phyloP scores from a whole-genome alignment of 257 asterid species.

The Solanum medicagineum region DNA sequence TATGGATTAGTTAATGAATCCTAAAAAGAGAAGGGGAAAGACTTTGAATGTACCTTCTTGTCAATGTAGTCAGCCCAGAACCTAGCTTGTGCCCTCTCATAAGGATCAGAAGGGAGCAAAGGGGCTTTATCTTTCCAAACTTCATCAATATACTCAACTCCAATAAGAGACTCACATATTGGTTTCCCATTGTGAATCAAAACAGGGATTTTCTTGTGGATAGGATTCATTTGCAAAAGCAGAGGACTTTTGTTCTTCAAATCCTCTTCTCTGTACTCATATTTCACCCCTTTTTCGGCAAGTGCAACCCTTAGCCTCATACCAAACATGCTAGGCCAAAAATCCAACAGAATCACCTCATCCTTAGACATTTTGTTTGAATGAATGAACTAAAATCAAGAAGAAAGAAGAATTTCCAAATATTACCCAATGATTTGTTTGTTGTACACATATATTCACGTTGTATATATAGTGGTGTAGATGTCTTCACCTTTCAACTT shows the following conservation, averaged over 20 bases:
- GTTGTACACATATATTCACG: too few relatives aligned
- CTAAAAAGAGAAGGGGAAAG: background rate
- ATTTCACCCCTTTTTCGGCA: conserved; percentile 11
- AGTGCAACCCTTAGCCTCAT: conserved; percentile 17
- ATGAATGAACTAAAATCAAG: background rate
- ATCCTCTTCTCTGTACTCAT: conserved; percentile 11
- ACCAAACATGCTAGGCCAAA: conserved; percentile 11
- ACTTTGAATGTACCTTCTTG: background rate
- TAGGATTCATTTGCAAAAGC: background rate
- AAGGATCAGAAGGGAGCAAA: background rate
- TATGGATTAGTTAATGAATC: background rate
- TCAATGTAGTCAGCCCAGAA: background rate
- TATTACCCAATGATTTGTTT: too few relatives aligned
- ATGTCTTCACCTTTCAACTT: background rate
- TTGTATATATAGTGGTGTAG: background rate
- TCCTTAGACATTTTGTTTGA: conserved; percentile 1
- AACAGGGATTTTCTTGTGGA: background rate
- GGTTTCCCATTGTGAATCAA: background rate
- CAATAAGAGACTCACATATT: background rate
- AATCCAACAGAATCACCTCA: conserved; percentile 7
- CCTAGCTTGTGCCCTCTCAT: background rate
- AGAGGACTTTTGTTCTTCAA: background rate
- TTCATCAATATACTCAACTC: background rate
- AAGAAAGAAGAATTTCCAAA: background rate
- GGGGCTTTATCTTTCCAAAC: background rate